Evolutionary conservation across 495 filamentous ascomycete genomes (phyloP), one percentile per base, ranked within the genome.

Genomic region (Penicillium cosmopolitanum): DNA sequence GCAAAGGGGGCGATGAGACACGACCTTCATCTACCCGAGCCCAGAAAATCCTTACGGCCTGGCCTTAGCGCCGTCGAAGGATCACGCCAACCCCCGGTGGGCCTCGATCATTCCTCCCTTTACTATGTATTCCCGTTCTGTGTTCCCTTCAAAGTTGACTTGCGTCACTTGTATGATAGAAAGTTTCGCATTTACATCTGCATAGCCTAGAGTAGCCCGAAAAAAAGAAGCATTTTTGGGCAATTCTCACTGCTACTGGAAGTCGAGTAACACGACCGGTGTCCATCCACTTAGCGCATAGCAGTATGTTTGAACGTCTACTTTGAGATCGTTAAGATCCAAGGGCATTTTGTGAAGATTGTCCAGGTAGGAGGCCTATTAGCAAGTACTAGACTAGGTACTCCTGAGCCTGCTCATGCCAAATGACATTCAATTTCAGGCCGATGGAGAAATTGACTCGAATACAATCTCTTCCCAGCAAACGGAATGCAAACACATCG

Each of bases 151-250:
- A 16, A 19, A 9, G 42, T 44, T 44, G 42, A 44, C 42, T 44
- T 18, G 42, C 16, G 42, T 44, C 42, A 44, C 42, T 44, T 44
- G 42, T 44, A 44, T 44, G n/a, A 44, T 44, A 44, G 16, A 44
- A 12, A 44, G 42, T n/a, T 9, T 19, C 16, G 16, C 16, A 44
- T 44, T 44, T 44, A 44, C 42, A 44, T 19, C n/a, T n/a, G 42
- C 42, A 44, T 18, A 44, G 42, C 16, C 42, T 44, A 44, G n/a
- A 44, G 16, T 44, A 44, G 15, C 42, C 42, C 6, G 16, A 21
- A 16, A 8, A 16, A 16, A 40, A n/a, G 12, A 40, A 44, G 36
- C 36, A n/a, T 38, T 38, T n/a, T 38, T 38, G 36, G n/a, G 4
- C 12, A 38, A 31, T 8, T 31, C 28, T 31, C 28, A 31, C 8